These are phyloP conservation scores for Dactylellina cionopaga DNA, from an alignment of 2,329 filamentous ascomycete genomes.

Conservation along the genomic window DNA sequence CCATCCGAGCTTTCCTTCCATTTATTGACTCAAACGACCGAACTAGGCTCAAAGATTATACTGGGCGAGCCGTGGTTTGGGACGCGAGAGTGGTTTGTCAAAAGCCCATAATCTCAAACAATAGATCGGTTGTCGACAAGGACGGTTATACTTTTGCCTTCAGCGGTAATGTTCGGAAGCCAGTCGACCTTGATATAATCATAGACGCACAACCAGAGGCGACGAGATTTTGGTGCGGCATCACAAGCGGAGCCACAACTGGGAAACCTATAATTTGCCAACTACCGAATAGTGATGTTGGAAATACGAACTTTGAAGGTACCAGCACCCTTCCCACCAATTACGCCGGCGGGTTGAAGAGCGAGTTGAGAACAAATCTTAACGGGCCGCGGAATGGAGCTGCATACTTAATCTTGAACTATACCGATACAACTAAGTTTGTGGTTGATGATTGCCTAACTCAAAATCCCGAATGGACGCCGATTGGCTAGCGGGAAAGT, in stretches of 20 bases:
- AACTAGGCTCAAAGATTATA: not conserved
- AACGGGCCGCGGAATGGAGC: not conserved
- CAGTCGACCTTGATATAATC: not conserved
- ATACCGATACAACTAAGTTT: not conserved
- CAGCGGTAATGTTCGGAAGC: not conserved
- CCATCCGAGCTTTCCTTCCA: conserved; percentile 23
- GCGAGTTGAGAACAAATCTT: not conserved
- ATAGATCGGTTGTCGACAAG: not conserved
- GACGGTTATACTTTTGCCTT: not conserved
- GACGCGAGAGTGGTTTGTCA: conserved; percentile 32
- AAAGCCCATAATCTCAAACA: conserved; percentile 9
- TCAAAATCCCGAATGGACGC: not conserved
- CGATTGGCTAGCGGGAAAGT: not conserved
- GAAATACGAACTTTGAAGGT: not conserved
- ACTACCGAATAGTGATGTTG: conserved; percentile 13
- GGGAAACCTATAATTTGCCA: conserved; percentile 2
- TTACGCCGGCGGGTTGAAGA: conserved; percentile 12
- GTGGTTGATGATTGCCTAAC: not conserved
- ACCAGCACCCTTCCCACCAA: not conserved
- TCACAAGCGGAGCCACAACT: not conserved
- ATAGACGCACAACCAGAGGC: not conserved
- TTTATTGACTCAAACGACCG: conserved; percentile 14
- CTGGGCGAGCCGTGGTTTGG: conserved; percentile 7
- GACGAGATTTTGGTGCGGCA: not conserved
- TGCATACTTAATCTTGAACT: conserved; percentile 14